Evolutionary conservation across 768 basidiomycete species (phyloP).

Genomic region (Xerocomellus amylosporus): DNA sequence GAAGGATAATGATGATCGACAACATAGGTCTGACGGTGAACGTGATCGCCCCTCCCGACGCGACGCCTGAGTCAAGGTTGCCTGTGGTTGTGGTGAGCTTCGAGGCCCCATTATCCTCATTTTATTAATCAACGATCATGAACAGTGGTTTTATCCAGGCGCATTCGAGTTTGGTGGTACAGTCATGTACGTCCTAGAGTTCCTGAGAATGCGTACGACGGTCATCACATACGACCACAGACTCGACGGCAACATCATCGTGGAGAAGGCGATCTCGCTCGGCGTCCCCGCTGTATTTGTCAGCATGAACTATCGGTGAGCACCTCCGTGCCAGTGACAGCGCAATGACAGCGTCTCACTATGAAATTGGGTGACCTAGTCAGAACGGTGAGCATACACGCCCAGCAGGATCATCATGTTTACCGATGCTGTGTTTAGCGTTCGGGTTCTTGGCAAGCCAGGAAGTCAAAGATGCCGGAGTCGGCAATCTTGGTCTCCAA

Average conservation of each 20-base stretch:
- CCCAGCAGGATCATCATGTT: not conserved
- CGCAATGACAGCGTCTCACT: not conserved
- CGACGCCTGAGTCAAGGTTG: constrained; percentile 41
- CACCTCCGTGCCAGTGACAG: too few species aligned
- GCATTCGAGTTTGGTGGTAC: constrained; percentile 35
- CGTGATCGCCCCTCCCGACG: constrained; percentile 44
- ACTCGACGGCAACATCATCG: constrained; percentile 21
- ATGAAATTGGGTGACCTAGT: not conserved
- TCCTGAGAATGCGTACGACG: too few species aligned
- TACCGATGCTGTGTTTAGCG: not conserved
- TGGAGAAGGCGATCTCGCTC: constrained; percentile 31
- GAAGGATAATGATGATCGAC: not conserved
- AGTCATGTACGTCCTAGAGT: not conserved
- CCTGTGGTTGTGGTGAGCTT: constrained; percentile 52
- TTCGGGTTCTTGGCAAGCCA: not conserved
- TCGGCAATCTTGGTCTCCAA: not conserved
- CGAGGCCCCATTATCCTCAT: too few species aligned
- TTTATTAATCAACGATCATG: not conserved
- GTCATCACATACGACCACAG: not conserved
- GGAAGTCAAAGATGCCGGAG: not conserved
- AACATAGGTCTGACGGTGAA: constrained; percentile 52
- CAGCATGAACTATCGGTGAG: constrained; percentile 16
- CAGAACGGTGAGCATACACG: not conserved
- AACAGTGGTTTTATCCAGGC: constrained; percentile 35
- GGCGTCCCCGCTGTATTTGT: constrained; percentile 38